These are phyloP conservation scores for Helichrysum umbraculigerum DNA, from an alignment of 129 eudicot species.

Conservation along the genomic window DNA sequence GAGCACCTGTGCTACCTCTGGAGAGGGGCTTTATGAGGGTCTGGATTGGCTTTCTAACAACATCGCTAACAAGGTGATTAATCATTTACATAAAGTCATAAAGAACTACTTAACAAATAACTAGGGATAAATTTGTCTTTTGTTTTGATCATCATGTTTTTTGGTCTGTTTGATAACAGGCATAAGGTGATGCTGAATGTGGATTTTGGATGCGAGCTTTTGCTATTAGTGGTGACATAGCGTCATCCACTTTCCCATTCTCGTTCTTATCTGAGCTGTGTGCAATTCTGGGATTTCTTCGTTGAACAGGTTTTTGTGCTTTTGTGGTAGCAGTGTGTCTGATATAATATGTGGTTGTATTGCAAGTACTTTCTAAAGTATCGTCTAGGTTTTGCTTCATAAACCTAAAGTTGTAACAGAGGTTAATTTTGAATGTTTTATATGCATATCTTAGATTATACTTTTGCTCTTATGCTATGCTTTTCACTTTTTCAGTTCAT, in stretches of 20 bases:
- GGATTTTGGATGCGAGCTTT: conserved; percentile 28
- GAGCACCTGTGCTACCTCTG: conserved; percentile 48
- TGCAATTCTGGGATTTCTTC: conserved; percentile 21
- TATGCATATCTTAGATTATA: conserved; percentile 1
- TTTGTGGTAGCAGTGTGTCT: conserved; percentile 37
- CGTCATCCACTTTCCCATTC: conserved; percentile 6
- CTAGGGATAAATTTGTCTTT: neutral
- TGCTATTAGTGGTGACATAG: neutral
- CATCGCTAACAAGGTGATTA: conserved; percentile 41
- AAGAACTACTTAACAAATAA: neutral
- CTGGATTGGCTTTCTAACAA: conserved; percentile 49
- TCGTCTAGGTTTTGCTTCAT: conserved; percentile 25
- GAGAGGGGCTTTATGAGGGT: conserved; percentile 51
- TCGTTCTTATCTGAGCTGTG: conserved; percentile 5
- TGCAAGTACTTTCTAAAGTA: conserved; percentile 25
- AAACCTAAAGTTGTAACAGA: conserved; percentile 32
- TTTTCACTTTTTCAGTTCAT: neutral
- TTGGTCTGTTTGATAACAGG: conserved; percentile 19
- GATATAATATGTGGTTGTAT: conserved; percentile 35
- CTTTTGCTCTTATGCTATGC: neutral
- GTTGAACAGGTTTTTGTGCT: conserved; percentile 29
- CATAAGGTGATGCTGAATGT: conserved; percentile 27
- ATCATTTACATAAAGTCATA: neutral
- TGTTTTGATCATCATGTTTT: conserved; percentile 12
- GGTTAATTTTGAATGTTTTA: conserved; percentile 17